Evolutionary conservation across 768 basidiomycete genomes (phyloP), one percentile per base, ranked within the genome.

Genomic region (Saitozyma podzolica): DNA sequence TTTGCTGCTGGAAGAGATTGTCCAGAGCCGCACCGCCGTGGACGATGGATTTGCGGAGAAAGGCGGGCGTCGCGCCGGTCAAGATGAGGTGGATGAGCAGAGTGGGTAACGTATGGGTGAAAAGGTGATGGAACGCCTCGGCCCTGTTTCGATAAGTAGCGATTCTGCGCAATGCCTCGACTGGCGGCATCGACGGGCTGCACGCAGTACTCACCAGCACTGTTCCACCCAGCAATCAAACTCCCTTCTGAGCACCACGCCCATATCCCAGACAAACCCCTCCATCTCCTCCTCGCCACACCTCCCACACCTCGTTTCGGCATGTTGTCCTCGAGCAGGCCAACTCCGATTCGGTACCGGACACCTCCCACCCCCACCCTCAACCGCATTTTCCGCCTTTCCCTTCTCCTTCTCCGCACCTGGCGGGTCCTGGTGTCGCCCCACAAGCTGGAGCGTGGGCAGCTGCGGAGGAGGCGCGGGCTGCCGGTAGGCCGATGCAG

Each of bases 161-260:
- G n/a, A 11, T 47, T 47, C 45, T 47, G 45, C 45, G 29, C 29
- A 11, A 47, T 6, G 45, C 13, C n/a, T 17, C 13, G 45, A 47
- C 6, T 13, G 45, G 45, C 45, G 2, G 45, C 3, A 13, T 6
- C 11, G n/a, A 11, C n/a, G 2, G 45, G 20, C 37, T 13, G 49
- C 11, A 13, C 40, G 29, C 11, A 53, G 11, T 54, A 69, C 75
- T 67, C 62, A 79, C 78, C 78, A 79, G 64, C 78, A 79, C 56
- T 77, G 72, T 54, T 79, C 78, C n/a, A 79, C 74, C 76, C 76
- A 79, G 51, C 72, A 73, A 56, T 80, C 79, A 56, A 67, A 76
- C 57, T 80, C 78, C 49, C 73, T 74, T 42, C 75, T 54, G 52
- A 78, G 51, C 37, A 80, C 71, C 49, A 69, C 61, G 0, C 70